Evolutionary conservation across 2,329 filamentous ascomycete species (phyloP), one percentile per base, ranked within the genome.

Genomic region (Aspergillus neotritici): DNA sequence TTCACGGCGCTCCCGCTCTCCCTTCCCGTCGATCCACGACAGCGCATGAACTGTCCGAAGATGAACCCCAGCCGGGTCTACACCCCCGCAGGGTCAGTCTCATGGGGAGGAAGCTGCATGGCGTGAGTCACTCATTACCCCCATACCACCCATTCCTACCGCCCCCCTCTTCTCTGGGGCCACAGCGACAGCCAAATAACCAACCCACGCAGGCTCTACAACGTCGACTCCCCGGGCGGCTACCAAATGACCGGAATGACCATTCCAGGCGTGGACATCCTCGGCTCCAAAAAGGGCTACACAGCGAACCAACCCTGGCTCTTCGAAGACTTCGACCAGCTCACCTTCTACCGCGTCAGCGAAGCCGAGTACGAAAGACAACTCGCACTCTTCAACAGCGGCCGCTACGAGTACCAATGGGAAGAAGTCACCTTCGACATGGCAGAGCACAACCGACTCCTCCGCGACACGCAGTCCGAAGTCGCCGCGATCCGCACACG

Each of bases 61-160:
- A 72, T 74, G 61, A 80, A 80, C 43, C 77, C 77, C 0, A 74
- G 69, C 11, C 69, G 77, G 11, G 73, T 78, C 1, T 78, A 74
- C 55, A 80, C 77, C 0, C 77, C 77, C 0, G 76, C 73, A 43
- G 77, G 77, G 3, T 75, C 73, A 0, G 71, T 79, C 0, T 71
- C 69, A 1, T 79, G 75, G 76, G 77, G 75, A 6, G 77, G 77
- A 4, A 70, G 65, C 3, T 78, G 75, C 56, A 73, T 77, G 61
- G 64, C 66, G 32, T 61, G 43, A 48, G 58, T 48, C 13, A 32
- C 3, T 13, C 25, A 9, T 14, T 2, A 12, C 3, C 4, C 30
- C 35, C 5, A 14, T 30, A 31, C 29, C 28, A n/a, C 21, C 6
- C 13, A 32, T 29, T 11, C 28, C 25, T 37, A 46, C 9, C 9